Conservation (phyloP, 345 rosid genomes). For the Aquilaria sinensis region DNA sequence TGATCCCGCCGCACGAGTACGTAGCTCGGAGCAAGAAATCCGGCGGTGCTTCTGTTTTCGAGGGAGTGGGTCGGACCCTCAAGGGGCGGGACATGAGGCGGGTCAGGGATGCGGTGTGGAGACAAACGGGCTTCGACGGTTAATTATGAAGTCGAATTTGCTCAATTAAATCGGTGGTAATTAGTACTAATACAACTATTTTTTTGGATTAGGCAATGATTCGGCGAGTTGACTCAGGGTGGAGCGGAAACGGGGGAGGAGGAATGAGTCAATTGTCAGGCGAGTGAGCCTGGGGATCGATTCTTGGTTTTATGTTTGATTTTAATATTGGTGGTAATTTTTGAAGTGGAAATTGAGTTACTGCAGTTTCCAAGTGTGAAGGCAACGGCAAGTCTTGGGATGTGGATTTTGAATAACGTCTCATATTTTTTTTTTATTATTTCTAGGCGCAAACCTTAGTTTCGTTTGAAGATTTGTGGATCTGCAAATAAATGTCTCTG, state of each 20-base stretch:
- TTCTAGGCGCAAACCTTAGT: too few relatives aligned
- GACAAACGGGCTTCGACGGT: conserved; percentile 73
- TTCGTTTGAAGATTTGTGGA: too few relatives aligned
- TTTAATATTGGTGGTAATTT: too few relatives aligned
- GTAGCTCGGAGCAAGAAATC: conserved; percentile 42
- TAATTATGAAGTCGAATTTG: conserved; percentile 8
- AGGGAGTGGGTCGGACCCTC: conserved; percentile 86
- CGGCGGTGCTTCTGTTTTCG: conserved; percentile 58
- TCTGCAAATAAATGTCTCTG: too few relatives aligned
- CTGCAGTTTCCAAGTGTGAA: too few relatives aligned
- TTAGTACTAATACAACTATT: not conserved
- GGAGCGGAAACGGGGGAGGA: too few relatives aligned
- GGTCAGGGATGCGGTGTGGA: conserved; percentile 94
- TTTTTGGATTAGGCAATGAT: conserved; percentile 26
- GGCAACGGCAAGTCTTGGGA: not conserved
- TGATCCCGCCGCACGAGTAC: conserved; percentile 97
- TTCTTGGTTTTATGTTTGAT: too few relatives aligned
- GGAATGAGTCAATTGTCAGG: conserved; percentile 21
- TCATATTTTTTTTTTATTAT: not conserved
- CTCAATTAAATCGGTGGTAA: too few relatives aligned
- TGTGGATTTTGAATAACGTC: conserved; percentile 3
- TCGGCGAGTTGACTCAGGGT: conserved; percentile 30
- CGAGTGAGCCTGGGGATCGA: conserved; percentile 30
- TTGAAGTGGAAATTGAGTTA: too few relatives aligned
- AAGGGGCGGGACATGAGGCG: conserved; percentile 93